These are phyloP conservation scores for Ophidiomyces ophidiicola DNA, from an alignment of 2,329 filamentous ascomycete genomes.

Conservation along the genomic window DNA sequence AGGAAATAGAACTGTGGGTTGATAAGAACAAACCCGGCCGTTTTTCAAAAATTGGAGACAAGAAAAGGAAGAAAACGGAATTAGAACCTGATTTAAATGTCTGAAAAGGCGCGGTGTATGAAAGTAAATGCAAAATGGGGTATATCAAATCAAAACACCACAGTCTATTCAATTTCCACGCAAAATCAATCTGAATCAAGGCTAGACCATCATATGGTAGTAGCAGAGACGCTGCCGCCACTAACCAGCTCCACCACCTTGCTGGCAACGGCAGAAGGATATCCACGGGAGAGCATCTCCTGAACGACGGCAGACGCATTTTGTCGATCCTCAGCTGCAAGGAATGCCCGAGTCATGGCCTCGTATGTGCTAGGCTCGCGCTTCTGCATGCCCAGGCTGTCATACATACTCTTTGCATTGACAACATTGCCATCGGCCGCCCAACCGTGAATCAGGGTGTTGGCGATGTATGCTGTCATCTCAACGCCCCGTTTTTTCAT, in stretches of 20 bases:
- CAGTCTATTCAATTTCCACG: slow-evolving; percentile 3
- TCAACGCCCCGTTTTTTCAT: slow-evolving; percentile 66
- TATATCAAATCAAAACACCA: slow-evolving; percentile 9
- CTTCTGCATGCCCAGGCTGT: slow-evolving; percentile 60
- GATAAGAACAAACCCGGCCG: slow-evolving; percentile 7
- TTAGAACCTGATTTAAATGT: too few relatives aligned
- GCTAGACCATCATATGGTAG: not conserved
- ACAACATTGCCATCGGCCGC: slow-evolving; percentile 67
- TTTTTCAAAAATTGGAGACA: slow-evolving; percentile 2
- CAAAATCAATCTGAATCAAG: not conserved
- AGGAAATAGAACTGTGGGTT: slow-evolving; percentile 6
- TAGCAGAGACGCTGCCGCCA: slow-evolving; percentile 16
- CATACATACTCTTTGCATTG: slow-evolving; percentile 68
- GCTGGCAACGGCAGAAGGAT: slow-evolving; percentile 79
- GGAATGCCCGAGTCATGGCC: slow-evolving; percentile 89
- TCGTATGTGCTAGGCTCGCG: slow-evolving; percentile 97
- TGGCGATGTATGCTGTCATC: slow-evolving; percentile 94
- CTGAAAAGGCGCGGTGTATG: not conserved
- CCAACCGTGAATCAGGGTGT: slow-evolving; percentile 96
- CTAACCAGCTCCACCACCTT: slow-evolving; percentile 88
- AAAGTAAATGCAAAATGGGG: slow-evolving; percentile 4
- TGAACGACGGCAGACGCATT: slow-evolving; percentile 66
- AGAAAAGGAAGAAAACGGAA: not conserved
- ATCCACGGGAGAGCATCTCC: slow-evolving; percentile 83
- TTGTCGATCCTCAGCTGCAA: slow-evolving; percentile 68